Conservation (phyloP, 768 basidiomycete genomes). For the Hericium erinaceus region DNA sequence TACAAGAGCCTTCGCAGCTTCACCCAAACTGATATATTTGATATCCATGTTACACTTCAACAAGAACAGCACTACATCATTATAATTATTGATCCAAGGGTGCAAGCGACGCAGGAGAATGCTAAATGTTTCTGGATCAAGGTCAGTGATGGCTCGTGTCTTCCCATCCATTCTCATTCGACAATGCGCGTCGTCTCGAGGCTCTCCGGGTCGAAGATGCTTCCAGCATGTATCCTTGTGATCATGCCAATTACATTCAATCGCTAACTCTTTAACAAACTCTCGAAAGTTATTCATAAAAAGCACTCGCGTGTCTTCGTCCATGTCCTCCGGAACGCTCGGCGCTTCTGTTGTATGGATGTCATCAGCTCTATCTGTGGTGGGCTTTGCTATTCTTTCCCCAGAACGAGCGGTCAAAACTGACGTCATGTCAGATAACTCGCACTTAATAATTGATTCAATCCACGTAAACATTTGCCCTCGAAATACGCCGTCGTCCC, state of each 20-base stretch:
- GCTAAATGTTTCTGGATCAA: too few species aligned
- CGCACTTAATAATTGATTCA: conserved; percentile 18
- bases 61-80: too few species aligned
- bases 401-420: background rate
- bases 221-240: conserved; percentile 31
- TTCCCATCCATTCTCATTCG: conserved; percentile 12
- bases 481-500: conserved; percentile 13
- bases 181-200: conserved; percentile 21
- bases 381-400: background rate
- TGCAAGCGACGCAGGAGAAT: too few species aligned
- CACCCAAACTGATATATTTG: conserved; percentile 25
- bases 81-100: too few species aligned
- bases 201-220: conserved; percentile 19
- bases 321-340: background rate
- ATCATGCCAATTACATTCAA: too few species aligned
- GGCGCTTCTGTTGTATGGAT: background rate
- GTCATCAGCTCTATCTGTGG: background rate
- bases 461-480: conserved; percentile 15
- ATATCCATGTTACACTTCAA: too few species aligned
- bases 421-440: background rate
- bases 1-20: conserved; percentile 23
- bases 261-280: conserved; percentile 11
- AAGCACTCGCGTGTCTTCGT: too few species aligned
- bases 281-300: background rate
- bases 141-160: conserved; percentile 4